Conservation (phyloP, 768 basidiomycete genomes). For the Suillus lakei region DNA sequence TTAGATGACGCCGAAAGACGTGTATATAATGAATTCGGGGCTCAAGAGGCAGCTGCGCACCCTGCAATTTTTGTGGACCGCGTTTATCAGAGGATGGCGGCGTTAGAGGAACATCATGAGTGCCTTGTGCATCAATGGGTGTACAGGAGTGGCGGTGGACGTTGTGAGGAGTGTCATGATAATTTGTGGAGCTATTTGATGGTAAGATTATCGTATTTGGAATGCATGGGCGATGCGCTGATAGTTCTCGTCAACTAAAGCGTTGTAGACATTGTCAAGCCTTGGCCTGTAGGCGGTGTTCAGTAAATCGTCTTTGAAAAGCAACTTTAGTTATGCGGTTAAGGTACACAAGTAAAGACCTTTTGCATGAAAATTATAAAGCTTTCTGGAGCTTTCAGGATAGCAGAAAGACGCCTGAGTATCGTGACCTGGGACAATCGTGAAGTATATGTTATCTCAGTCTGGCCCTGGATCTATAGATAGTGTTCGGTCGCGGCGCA, state of each 20-base stretch:
- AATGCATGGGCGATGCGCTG: background rate
- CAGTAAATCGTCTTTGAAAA: conserved; percentile 26
- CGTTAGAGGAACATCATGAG: conserved; percentile 55
- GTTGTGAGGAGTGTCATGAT: conserved; percentile 51
- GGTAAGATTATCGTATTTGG: conserved; percentile 39
- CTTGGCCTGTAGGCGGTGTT: conserved; percentile 31
- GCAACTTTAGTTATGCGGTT: background rate
- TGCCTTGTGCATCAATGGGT: conserved; percentile 54
- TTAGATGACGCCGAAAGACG: conserved; percentile 29
- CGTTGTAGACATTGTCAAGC: conserved; percentile 28
- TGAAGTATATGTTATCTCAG: background rate
- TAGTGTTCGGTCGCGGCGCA: conserved; percentile 1
- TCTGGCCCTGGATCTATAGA: background rate
- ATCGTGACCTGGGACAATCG: background rate
- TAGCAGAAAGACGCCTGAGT: background rate
- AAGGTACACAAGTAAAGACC: background rate
- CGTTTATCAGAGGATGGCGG: conserved; percentile 30
- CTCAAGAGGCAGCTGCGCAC: conserved; percentile 12
- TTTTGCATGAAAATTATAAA: background rate
- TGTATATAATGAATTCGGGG: conserved; percentile 28
- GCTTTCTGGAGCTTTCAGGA: background rate
- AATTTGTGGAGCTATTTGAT: conserved; percentile 47
- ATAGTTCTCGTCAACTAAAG: conserved; percentile 13
- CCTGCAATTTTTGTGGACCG: conserved; percentile 24
- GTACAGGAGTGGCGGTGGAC: conserved; percentile 45